Percentiles rank a stretch among this genome's conserved stretches.
Evolutionary conservation across 768 basidiomycete species (phyloP).

Genomic region (Mycena polygramma): DNA sequence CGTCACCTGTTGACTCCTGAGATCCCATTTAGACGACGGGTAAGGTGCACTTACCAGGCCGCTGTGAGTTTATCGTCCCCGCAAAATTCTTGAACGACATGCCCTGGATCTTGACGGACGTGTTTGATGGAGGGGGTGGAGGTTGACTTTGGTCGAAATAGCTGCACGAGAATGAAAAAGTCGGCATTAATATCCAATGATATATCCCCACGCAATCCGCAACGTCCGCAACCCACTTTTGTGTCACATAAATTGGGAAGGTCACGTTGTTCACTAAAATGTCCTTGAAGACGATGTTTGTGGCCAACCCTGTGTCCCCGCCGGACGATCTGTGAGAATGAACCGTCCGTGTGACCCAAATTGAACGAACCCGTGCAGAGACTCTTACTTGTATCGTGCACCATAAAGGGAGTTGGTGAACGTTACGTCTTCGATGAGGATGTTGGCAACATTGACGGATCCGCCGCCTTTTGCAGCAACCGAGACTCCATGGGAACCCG

Average conservation of each 20-base stretch:
- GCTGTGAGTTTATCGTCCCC: constrained; percentile 31
- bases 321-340: constrained; percentile 16
- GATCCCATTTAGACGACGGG: not conserved
- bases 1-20: constrained; percentile 19
- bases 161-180: not conserved
- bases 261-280: constrained; percentile 32
- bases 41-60: constrained; percentile 13
- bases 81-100: constrained; percentile 24
- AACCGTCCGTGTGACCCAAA: not conserved
- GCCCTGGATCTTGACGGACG: constrained; percentile 25
- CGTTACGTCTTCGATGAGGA: constrained; percentile 30
- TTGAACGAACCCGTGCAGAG: not conserved
- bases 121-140: constrained; percentile 32
- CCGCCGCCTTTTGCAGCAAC: constrained; percentile 36
- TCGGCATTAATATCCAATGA: not conserved
- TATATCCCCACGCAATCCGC: not conserved
- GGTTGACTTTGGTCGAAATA: constrained; percentile 36
- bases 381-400: constrained; percentile 32
- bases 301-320: constrained; percentile 24
- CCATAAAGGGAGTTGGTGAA: constrained; percentile 34
- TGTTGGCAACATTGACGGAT: constrained; percentile 30
- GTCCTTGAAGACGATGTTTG: constrained; percentile 29
- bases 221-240: constrained; percentile 21
- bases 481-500: constrained; percentile 34
- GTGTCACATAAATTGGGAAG: constrained; percentile 35